These are phyloP conservation scores for Gymnopilus dilepis DNA, from an alignment of 768 basidiomycete species.

Conservation along the genomic window DNA sequence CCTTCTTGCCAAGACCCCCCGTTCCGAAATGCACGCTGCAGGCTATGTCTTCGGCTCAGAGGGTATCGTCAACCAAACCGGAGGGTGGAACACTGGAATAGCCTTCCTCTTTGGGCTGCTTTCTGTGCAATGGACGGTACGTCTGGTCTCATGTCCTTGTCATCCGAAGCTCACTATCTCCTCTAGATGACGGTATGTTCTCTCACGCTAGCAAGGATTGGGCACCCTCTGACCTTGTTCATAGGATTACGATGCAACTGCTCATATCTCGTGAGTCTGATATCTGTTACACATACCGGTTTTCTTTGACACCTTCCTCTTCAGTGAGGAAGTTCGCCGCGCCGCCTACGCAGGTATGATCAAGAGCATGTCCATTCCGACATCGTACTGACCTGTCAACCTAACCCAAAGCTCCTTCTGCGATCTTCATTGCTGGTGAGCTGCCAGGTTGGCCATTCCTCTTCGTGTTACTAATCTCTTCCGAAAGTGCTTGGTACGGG, in stretches of 20 bases:
- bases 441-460: not conserved
- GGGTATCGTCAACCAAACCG: constrained; percentile 80
- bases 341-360: constrained; percentile 74
- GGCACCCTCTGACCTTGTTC: constrained; percentile 6
- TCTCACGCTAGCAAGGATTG: not conserved
- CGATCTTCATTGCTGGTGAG: constrained; percentile 64
- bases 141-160: constrained; percentile 27
- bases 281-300: constrained; percentile 4
- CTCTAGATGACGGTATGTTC: constrained; percentile 60
- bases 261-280: constrained; percentile 74
- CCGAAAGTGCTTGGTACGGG: constrained; percentile 71
- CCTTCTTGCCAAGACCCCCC: constrained; percentile 74
- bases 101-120: constrained; percentile 86
- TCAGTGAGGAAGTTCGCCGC: constrained; percentile 78
- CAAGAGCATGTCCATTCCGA: not conserved
- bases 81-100: constrained; percentile 79
- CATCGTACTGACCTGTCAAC: constrained; percentile 16
- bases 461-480: constrained; percentile 6
- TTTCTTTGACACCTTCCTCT: constrained; percentile 10
- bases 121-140: constrained; percentile 86
- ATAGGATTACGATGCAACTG: constrained; percentile 81
- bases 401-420: constrained; percentile 48
- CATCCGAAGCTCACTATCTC: constrained; percentile 23
- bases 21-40: constrained; percentile 81
- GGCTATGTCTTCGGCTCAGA: constrained; percentile 78